A percentile compares a stretch with the other conserved stretches of the same genome.
Evolutionary conservation across 2,329 filamentous ascomycete genomes (phyloP).

Genomic region (Colletotrichum sp.): DNA sequence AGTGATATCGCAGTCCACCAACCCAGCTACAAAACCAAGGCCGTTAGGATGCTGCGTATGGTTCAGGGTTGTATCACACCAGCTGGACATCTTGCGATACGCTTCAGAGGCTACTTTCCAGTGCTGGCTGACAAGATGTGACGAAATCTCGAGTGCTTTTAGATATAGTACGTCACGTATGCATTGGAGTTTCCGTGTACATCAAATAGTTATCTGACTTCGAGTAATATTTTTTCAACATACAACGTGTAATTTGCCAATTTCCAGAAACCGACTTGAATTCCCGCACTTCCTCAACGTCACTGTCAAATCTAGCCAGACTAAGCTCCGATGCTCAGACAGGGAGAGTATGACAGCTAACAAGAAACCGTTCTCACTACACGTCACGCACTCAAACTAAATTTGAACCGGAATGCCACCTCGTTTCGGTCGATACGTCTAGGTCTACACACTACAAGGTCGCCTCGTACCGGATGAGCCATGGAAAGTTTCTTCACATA

Average conservation of each 20-base stretch:
- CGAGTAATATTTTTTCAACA: too few species aligned
- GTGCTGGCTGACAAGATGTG: fast-evolving
- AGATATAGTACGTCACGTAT: fast-evolving
- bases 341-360: too few species aligned
- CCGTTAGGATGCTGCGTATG: not conserved
- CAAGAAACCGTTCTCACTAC: too few species aligned
- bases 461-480: not conserved
- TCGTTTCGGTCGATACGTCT: fast-evolving
- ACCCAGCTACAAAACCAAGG: not conserved
- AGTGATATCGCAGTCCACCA: not conserved
- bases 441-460: not conserved
- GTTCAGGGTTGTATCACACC: not conserved
- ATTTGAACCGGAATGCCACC: not conserved
- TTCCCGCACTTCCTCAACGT: too few species aligned
- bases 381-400: fast-evolving
- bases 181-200: too few species aligned
- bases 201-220: fast-evolving
- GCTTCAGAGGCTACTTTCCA: not conserved
- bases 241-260: too few species aligned
- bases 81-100: not conserved
- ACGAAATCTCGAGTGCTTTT: too few species aligned
- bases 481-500: not conserved
- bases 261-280: too few species aligned
- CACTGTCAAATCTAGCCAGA: too few species aligned
- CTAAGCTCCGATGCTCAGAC: too few species aligned